Evolutionary conservation across 2,329 filamentous ascomycete species (phyloP).

Genomic region (Venturia carpophila): DNA sequence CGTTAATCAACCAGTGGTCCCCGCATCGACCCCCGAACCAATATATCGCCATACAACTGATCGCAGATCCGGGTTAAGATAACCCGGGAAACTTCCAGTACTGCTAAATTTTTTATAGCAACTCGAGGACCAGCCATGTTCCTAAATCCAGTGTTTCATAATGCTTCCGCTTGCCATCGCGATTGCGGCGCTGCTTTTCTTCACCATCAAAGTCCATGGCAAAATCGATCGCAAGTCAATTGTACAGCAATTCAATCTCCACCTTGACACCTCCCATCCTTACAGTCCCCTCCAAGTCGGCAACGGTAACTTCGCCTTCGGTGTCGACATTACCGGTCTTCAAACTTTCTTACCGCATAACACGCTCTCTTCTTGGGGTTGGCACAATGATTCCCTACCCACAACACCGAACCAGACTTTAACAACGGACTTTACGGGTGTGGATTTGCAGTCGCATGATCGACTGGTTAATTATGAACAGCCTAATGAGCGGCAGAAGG

Average conservation of each 20-base stretch:
- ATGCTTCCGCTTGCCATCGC: not conserved
- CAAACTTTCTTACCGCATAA: constrained; percentile 39
- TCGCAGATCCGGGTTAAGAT: not conserved
- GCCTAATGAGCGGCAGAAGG: constrained; percentile 31
- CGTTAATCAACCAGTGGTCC: too few species aligned
- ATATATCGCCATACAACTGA: too few species aligned
- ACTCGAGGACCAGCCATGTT: not conserved
- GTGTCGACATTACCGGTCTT: constrained; percentile 39
- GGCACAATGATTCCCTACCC: constrained; percentile 41
- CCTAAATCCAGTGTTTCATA: not conserved
- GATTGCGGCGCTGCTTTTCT: not conserved
- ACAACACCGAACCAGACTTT: constrained; percentile 22
- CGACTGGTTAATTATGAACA: not conserved
- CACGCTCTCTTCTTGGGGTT: constrained; percentile 39
- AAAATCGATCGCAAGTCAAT: not conserved
- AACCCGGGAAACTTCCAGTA: not conserved
- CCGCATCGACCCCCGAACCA: too few species aligned
- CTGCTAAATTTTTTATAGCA: not conserved
- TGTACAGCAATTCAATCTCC: not conserved
- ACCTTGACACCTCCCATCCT: not conserved
- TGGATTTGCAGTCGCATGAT: not conserved
- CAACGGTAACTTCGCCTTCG: constrained; percentile 43
- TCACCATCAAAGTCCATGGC: not conserved
- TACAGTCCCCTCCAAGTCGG: constrained; percentile 36
- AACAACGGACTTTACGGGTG: not conserved